Base-by-base conservation (phyloP, 345 rosid genomes). In the Eucalyptus sideroxylon region DNA sequence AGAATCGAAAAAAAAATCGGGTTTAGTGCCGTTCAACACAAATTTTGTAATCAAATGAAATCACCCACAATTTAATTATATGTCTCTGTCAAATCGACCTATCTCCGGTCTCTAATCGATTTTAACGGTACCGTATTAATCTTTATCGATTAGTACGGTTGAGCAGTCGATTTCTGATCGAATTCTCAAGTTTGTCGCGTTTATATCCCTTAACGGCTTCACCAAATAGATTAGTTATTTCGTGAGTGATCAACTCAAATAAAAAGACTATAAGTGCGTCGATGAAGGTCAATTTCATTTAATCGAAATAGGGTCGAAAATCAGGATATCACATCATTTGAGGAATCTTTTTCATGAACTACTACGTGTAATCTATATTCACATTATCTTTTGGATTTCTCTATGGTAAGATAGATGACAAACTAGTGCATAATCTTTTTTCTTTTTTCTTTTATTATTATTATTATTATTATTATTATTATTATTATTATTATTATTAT, bases 71-170 rank as follows among this genome's bases (percentile, higher is more conserved):
- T 47, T 47, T 47, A 47, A 47, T 47, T 47, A 11, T 1, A 47
- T 47, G 4, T 47, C 4, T 11, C 49, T 47, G 0, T 11, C 4
- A 4, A 47, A 47, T 47, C 49, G 2, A 47, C 2, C 0, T 45
- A 45, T 47, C 12, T 47, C 49, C 49, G 4, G 4, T 47, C 49
- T 47, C 13, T 47, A 47, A 47, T 47, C 13, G 0, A 47, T 47
- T 47, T 11, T 47, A 47, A 47, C 0, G 0, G 0, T 47, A 0
- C 2, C 13, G 1, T 47, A 47, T 11, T 47, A 0, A 47, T 4
- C 13, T 0, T 47, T 47, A 4, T 2, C 13, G 12, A 47, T 47
- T 47, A 47, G 0, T 47, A 47, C 2, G 4, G 4, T 47, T 13
- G 4, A 45, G 1, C 11, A 45, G 4, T 45, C 11, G 4, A 45